Evolutionary conservation across 129 eudicot genomes (phyloP).

Genomic region (Smallanthus sonchifolius): DNA sequence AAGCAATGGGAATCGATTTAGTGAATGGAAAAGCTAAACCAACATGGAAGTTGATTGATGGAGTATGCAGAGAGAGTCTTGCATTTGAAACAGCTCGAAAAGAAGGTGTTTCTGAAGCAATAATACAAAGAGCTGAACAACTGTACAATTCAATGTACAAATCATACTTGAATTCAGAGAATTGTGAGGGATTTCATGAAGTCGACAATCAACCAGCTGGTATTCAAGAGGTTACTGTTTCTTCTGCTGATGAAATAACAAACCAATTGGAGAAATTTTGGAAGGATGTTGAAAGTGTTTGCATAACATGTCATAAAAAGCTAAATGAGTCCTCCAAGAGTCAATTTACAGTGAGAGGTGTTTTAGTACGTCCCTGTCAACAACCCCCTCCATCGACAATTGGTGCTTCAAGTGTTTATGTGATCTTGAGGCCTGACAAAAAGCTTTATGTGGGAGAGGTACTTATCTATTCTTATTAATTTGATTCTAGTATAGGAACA

Average conservation of each 20-base stretch:
- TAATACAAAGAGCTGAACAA: conserved; percentile 77
- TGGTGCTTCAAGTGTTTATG: conserved; percentile 87
- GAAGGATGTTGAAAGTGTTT: conserved; percentile 49
- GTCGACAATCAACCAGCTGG: conserved; percentile 21
- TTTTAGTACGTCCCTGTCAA: conserved; percentile 61
- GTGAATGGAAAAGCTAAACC: conserved; percentile 73
- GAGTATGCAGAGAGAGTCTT: conserved; percentile 92
- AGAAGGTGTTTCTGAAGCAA: conserved; percentile 71
- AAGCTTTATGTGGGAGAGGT: conserved; percentile 92
- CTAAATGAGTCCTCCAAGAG: conserved; percentile 39
- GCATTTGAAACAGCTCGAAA: conserved; percentile 94
- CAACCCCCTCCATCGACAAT: conserved; percentile 88
- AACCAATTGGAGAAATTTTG: conserved; percentile 31
- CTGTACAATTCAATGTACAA: conserved; percentile 55
- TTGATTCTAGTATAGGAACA: not conserved
- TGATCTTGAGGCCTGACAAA: conserved; percentile 72
- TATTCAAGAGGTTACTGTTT: conserved; percentile 1
- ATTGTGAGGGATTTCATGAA: conserved; percentile 11
- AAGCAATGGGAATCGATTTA: conserved; percentile 80
- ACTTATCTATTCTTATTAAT: conserved; percentile 15
- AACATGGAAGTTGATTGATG: conserved; percentile 89
- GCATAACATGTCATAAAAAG: conserved; percentile 42
- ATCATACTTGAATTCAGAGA: conserved; percentile 20
- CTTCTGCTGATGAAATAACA: conserved; percentile 3
- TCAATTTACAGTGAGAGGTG: conserved; percentile 34